Conservation (phyloP, 1,284 basidiomycete genomes). For the Pseudozyma flocculosa region DNA sequence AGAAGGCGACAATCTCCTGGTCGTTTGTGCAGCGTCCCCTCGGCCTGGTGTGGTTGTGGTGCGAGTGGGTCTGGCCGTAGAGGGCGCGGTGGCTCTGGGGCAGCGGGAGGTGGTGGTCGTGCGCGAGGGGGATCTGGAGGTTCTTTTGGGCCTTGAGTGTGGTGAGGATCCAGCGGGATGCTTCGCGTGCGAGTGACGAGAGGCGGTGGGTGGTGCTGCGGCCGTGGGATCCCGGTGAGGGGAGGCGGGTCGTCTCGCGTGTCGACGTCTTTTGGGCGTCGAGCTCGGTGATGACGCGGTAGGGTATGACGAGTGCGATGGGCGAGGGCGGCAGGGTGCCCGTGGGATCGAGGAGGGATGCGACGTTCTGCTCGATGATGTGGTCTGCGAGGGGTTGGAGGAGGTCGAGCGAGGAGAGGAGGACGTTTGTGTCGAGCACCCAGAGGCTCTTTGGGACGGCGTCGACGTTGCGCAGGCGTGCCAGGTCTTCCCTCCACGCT, state of each 20-base stretch:
- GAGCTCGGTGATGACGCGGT: constrained; percentile 27
- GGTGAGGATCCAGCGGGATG: constrained; percentile 1
- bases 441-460: constrained; percentile 5
- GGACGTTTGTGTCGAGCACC: constrained; percentile 38
- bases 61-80: too few relatives aligned
- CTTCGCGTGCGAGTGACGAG: constrained; percentile 2
- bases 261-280: constrained; percentile 7
- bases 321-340: constrained; percentile 19
- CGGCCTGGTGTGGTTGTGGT: too few relatives aligned
- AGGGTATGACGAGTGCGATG: constrained; percentile 28
- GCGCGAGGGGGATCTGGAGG: too few relatives aligned
- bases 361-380: constrained; percentile 2
- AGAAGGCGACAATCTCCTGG: too few relatives aligned
- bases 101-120: too few relatives aligned
- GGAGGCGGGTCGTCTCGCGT: too few relatives aligned
- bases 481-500: too few relatives aligned
- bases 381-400: constrained; percentile 20
- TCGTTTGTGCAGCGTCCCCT: too few relatives aligned
- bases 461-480: too few relatives aligned
- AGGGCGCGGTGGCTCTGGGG: too few relatives aligned
- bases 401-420: constrained; percentile 1
- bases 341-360: constrained; percentile 18
- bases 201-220: not conserved
- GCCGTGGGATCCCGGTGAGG: not conserved
- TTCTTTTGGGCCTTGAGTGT: constrained; percentile 1